phyloP scores from a whole-genome alignment of 2,329 filamentous ascomycete species.

The Aureobasidium lini region DNA sequence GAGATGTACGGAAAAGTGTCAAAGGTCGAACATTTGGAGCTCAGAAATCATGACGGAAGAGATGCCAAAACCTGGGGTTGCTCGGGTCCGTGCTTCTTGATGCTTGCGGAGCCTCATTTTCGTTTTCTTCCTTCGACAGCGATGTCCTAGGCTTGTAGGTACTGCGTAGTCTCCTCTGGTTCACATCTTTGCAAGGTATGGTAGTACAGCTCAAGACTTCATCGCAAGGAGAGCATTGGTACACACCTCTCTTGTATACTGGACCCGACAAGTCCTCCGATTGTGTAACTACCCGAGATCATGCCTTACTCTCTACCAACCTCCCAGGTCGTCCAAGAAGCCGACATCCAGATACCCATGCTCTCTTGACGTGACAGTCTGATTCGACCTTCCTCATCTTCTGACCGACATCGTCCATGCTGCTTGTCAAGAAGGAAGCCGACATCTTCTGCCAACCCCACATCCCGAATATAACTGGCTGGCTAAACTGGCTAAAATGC shows the following conservation, averaged over 20 bases:
- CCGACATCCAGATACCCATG: neutral
- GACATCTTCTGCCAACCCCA: neutral
- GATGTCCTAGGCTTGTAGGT: too few species aligned
- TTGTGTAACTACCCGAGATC: neutral
- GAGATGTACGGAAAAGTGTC: neutral
- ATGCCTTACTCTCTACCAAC: neutral
- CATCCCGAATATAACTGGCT: neutral
- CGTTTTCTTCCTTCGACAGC: neutral
- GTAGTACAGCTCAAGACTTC: too few species aligned
- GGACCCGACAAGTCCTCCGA: neutral
- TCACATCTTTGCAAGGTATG: too few species aligned
- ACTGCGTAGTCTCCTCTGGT: too few species aligned
- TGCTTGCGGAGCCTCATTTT: neutral
- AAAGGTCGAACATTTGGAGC: neutral
- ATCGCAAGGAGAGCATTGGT: neutral
- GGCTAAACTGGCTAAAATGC: slow-evolving; percentile 10
- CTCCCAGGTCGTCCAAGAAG: neutral
- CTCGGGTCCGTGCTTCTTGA: neutral
- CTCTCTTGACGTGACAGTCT: neutral
- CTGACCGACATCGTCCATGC: neutral
- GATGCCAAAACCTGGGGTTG: slow-evolving; percentile 4
- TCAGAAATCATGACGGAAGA: slow-evolving; percentile 7
- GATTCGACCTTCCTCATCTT: neutral
- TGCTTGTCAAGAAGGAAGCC: slow-evolving; percentile 1
- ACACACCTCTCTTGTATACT: neutral